Base-by-base conservation (phyloP, 78 protist genomes). In the Isochrysis galbana region DNA sequence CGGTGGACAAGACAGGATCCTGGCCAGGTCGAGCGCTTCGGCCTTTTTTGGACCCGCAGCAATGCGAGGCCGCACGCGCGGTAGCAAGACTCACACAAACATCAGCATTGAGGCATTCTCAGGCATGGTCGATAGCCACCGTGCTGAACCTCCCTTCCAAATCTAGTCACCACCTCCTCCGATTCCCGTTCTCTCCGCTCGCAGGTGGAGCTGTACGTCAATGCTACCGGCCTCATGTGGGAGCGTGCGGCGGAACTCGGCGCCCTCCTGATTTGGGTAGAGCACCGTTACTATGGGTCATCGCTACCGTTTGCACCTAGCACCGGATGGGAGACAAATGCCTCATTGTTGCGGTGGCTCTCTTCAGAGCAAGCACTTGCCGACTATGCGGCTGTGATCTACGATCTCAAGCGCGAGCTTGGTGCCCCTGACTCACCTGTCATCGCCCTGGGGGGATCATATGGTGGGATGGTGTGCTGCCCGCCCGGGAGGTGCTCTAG, bases 361-460 rank as follows among this genome's bases (percentile, higher is more conserved):
- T 19, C 61, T 7, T 14, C 14, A 19, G 61, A 51, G 51, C 67
- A 42, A n/a, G 72, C 91, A 47, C 39, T 90, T 25, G 78, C 72
- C 39, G 93, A 90, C 41, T 36, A 3, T 1, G 86, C 92, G n/a
- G 0, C 5, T 17, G 7, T 89, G 88, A 5, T 45, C 67, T 19
- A 11, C 38, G 19, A 34, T n/a, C 67, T 74, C 46, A 11, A 25
- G 5, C 34, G 0, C 32, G 2, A 1, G 21, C 46, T 17, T 26
- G 45, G 44, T 22, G 67, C 80, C 21, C 2, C 82, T 19, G 67
- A 26, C 74, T 14, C 38, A 5, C 86, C 94, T 1, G 46, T 82
- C 61, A 7, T 95, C 70, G 94, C 83, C 10, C 86, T 95, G 54
- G 96, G 96, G 38, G 96, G 96, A 46, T 47, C 88, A 2, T 95